Conservation (phyloP, 306 rosid species). For the Acacia confusa region DNA sequence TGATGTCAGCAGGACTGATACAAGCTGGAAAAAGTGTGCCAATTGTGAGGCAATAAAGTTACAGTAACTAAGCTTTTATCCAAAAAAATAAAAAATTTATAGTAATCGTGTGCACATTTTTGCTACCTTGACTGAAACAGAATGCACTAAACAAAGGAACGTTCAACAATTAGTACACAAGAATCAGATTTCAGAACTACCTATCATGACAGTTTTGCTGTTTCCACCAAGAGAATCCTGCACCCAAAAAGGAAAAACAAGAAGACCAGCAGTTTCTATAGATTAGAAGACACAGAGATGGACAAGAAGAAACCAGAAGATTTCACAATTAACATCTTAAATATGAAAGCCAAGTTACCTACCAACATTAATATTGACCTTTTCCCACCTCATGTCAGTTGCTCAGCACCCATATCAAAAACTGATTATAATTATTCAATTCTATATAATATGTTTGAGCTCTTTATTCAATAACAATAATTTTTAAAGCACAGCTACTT, state of each 20-base stretch:
- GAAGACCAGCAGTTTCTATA: slow-evolving; percentile 18
- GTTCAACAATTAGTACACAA: slow-evolving; percentile 9
- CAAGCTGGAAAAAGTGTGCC: slow-evolving; percentile 61
- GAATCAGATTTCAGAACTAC: slow-evolving; percentile 46
- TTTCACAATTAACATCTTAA: slow-evolving; percentile 3
- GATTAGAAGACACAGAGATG: slow-evolving; percentile 34
- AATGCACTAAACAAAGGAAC: slow-evolving; percentile 27
- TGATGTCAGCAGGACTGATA: slow-evolving; percentile 83
- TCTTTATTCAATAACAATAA: background rate
- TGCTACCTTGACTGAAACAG: slow-evolving; percentile 23
- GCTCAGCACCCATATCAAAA: background rate
- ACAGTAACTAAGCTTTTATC: slow-evolving; percentile 13
- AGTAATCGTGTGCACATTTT: background rate
- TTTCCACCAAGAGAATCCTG: slow-evolving; percentile 96
- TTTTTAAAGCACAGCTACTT: slow-evolving; percentile 12
- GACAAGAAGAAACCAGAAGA: slow-evolving; percentile 27
- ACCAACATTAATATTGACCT: background rate
- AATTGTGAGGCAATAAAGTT: slow-evolving; percentile 32
- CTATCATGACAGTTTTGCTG: slow-evolving; percentile 91
- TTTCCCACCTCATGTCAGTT: background rate
- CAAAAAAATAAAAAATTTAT: background rate
- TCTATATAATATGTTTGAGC: background rate
- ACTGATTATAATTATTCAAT: slow-evolving; percentile 4
- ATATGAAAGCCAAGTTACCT: background rate
- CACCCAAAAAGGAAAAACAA: slow-evolving; percentile 21